Evolutionary conservation across 2,329 filamentous ascomycete genomes (phyloP), one percentile per base, ranked within the genome.

Genomic region (Helminthosporium solani): DNA sequence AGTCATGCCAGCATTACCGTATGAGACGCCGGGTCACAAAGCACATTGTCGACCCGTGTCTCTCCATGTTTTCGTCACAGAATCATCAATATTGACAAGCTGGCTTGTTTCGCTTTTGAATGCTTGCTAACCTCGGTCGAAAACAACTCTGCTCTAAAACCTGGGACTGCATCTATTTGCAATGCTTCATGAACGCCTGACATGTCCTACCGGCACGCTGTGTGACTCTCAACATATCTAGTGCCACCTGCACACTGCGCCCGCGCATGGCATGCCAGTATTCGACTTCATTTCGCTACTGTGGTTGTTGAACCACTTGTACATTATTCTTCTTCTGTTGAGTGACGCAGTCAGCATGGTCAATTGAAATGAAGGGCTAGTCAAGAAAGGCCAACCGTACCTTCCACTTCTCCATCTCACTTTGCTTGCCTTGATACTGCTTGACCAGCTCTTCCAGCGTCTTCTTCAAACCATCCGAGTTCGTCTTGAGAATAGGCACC

Each of bases 371-470:
- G 23, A 40, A 34, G 33, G n/a, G 15, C 35, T 43, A 37, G 27
- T 28, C n/a, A n/a, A n/a, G 35, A 42, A 37, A 9, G 8, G 50
- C 34, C 20, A 3, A 38, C 67, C 83, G 47, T 74, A 95, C 92
- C 89, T 99, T 99, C 94, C 94, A 99, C 72, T 86, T 91, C 70
- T 99, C 92, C 78, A 99, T 82, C 67, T 99, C 94, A 33, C 90
- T 84, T 71, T 99, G 91, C 74, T 96, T 95, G 25, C 78, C 75
- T 77, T 95, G 95, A 79, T 97, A 97, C 74, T 96, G 90, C 80
- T 96, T 96, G 57, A 97, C 82, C 54, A 99, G 75, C 69, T 96
- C 92, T 54, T 96, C 91, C 44, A 97, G 77, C 23, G 97, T 90
- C 74, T 96, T 95, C 74, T 87, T 94, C 67, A 99, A 70, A 1